A percentile compares a stretch with the other conserved stretches of the same genome.
Evolutionary conservation across 805 yeast species (phyloP).

Genomic region (Barnettozyma salicaria): DNA sequence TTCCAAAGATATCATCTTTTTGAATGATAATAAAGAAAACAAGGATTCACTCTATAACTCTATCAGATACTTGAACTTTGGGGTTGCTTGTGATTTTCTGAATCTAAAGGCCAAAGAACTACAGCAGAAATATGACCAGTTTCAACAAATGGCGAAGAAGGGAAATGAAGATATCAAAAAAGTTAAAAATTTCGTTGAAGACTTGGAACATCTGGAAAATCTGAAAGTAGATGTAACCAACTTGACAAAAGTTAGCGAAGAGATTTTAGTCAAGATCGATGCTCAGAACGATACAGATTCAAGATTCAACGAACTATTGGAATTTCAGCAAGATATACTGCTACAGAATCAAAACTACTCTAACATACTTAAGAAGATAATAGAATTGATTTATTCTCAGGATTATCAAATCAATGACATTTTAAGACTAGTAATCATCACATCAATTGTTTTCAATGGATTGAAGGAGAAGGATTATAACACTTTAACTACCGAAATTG

Average conservation of each 20-base stretch:
- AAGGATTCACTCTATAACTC: slow-evolving; percentile 38
- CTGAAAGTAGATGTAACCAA: slow-evolving; percentile 62
- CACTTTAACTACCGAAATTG: slow-evolving; percentile 45
- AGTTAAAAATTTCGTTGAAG: slow-evolving; percentile 66
- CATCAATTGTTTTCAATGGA: slow-evolving; percentile 63
- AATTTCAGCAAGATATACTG: slow-evolving; percentile 66
- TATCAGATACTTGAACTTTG: slow-evolving; percentile 66
- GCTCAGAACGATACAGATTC: slow-evolving; percentile 10
- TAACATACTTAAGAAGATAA: slow-evolving; percentile 31
- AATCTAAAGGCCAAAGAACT: slow-evolving; percentile 65
- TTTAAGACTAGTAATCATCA: slow-evolving; percentile 48
- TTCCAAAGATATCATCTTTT: slow-evolving; percentile 19
- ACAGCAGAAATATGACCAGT: slow-evolving; percentile 59
- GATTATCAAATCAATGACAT: slow-evolving; percentile 38
- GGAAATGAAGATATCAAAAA: slow-evolving; percentile 27
- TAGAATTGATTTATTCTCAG: slow-evolving; percentile 42
- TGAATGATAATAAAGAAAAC: slow-evolving; percentile 18
- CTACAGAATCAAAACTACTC: slow-evolving; percentile 43
- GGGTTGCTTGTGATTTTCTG: slow-evolving; percentile 67
- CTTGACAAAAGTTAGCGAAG: slow-evolving; percentile 73
- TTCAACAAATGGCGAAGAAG: slow-evolving; percentile 34
- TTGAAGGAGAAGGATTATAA: slow-evolving; percentile 58
- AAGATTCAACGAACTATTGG: slow-evolving; percentile 28
- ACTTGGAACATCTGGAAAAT: slow-evolving; percentile 57
- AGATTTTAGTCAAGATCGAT: slow-evolving; percentile 42